phyloP scores from a whole-genome alignment of 2,329 filamentous ascomycete genomes.

The Westerdykella sp. region DNA sequence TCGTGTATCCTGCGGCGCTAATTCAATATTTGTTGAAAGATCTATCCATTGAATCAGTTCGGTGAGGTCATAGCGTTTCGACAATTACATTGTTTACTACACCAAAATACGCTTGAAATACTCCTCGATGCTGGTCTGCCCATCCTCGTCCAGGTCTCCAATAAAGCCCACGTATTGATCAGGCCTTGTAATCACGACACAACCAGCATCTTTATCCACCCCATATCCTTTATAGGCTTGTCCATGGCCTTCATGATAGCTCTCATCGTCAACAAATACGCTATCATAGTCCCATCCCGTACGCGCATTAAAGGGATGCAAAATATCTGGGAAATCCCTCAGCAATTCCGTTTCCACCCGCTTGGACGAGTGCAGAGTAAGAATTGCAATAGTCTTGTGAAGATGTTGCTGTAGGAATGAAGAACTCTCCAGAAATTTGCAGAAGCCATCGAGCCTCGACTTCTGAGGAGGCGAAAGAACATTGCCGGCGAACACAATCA shows the following conservation, averaged over 20 bases:
- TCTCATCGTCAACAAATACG: slow-evolving; percentile 43
- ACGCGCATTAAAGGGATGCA: slow-evolving; percentile 40
- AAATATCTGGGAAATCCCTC: slow-evolving; percentile 39
- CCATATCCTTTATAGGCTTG: slow-evolving; percentile 53
- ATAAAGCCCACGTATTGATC: slow-evolving; percentile 59
- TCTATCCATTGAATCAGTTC: too few relatives aligned
- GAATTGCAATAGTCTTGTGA: slow-evolving; percentile 51
- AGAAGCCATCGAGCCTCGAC: slow-evolving; percentile 44
- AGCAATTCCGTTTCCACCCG: slow-evolving; percentile 42
- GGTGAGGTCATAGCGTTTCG: too few relatives aligned
- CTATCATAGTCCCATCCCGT: slow-evolving; percentile 39
- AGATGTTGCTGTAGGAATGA: slow-evolving; percentile 43
- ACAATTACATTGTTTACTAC: background rate
- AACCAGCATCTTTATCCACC: slow-evolving; percentile 50
- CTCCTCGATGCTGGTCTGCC: slow-evolving; percentile 21
- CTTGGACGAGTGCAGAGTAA: slow-evolving; percentile 54
- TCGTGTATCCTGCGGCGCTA: too few relatives aligned
- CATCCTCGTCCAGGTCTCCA: slow-evolving; percentile 32
- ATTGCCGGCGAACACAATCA: slow-evolving; percentile 59
- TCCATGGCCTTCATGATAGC: slow-evolving; percentile 40
- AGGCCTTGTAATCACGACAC: slow-evolving; percentile 55
- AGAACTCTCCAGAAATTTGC: slow-evolving; percentile 36
- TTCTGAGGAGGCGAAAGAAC: slow-evolving; percentile 43
- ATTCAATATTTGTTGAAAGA: too few relatives aligned
- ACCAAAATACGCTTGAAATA: slow-evolving; percentile 30